Conservation (phyloP, 345 rosid species). For the Dipteronia sinensis region DNA sequence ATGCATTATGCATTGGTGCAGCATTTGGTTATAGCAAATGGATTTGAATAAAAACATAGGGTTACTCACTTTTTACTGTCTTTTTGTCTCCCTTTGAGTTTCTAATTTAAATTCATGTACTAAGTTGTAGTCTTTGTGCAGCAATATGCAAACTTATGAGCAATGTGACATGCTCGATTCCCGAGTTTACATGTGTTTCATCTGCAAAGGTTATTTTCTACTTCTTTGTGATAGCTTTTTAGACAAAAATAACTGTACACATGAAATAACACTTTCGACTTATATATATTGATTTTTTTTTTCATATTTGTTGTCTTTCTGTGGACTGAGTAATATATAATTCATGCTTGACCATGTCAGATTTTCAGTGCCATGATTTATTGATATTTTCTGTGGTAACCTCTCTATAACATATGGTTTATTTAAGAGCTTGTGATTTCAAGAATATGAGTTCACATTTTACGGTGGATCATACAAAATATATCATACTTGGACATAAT, state of each 20-base stretch:
- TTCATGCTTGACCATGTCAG: not conserved
- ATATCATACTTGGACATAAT: not conserved
- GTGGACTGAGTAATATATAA: not conserved
- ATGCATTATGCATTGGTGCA: not conserved
- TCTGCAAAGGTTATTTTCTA: conserved; percentile 74
- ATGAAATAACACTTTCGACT: not conserved
- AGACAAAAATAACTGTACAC: conserved; percentile 10
- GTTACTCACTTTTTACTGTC: not conserved
- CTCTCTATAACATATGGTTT: not conserved
- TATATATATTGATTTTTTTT: conserved; percentile 5
- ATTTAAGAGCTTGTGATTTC: not conserved
- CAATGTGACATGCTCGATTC: conserved; percentile 72
- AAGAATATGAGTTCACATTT: not conserved
- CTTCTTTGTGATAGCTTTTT: conserved; percentile 15
- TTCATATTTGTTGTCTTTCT: not conserved
- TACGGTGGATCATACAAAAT: not conserved
- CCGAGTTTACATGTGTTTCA: conserved; percentile 87
- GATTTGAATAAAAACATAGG: conserved; percentile 1
- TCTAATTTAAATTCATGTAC: conserved; percentile 11
- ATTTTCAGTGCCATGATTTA: not conserved
- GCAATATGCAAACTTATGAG: conserved; percentile 90
- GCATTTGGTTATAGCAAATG: not conserved
- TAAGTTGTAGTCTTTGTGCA: conserved; percentile 39
- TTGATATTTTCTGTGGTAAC: not conserved
- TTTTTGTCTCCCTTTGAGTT: not conserved